These are phyloP conservation scores for Penicillium italicum DNA, from an alignment of 2,329 filamentous ascomycete genomes.

Conservation along the genomic window DNA sequence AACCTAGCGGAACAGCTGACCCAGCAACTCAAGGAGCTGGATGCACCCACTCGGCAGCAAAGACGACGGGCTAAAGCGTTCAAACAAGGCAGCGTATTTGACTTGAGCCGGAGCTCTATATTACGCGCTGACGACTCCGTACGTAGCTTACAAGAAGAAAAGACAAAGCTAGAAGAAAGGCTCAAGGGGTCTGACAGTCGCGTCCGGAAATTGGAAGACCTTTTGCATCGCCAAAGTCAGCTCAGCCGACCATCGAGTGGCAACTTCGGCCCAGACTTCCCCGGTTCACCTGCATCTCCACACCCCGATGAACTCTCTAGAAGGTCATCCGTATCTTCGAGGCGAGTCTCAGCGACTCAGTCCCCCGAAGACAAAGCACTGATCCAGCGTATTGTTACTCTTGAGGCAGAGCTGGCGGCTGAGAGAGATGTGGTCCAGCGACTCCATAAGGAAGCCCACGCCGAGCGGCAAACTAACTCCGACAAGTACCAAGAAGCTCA, in stretches of 20 bases:
- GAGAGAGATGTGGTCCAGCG: constrained; percentile 66
- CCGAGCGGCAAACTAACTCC: constrained; percentile 58
- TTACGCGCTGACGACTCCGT: constrained; percentile 82
- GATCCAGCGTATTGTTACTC: constrained; percentile 58
- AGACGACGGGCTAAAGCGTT: constrained; percentile 85
- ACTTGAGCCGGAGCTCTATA: constrained; percentile 83
- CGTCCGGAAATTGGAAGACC: constrained; percentile 83
- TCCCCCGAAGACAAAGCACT: constrained; percentile 59
- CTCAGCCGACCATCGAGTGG: constrained; percentile 52
- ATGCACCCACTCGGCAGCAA: constrained; percentile 79
- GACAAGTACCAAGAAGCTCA: constrained; percentile 76
- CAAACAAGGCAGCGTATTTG: constrained; percentile 93
- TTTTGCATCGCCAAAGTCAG: constrained; percentile 77
- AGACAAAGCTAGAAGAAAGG: constrained; percentile 67
- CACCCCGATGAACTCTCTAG: constrained; percentile 48
- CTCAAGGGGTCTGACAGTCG: constrained; percentile 82
- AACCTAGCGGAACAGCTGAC: constrained; percentile 67
- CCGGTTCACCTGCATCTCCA: constrained; percentile 42
- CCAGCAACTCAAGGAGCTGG: constrained; percentile 74
- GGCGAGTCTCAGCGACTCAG: constrained; percentile 60
- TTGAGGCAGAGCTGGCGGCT: constrained; percentile 73
- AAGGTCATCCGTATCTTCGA: constrained; percentile 58
- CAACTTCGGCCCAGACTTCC: constrained; percentile 45
- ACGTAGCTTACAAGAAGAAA: constrained; percentile 76
- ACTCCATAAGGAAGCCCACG: constrained; percentile 67